Base-by-base conservation (phyloP, 257 asterid species). In the Leptodermis oblonga region DNA sequence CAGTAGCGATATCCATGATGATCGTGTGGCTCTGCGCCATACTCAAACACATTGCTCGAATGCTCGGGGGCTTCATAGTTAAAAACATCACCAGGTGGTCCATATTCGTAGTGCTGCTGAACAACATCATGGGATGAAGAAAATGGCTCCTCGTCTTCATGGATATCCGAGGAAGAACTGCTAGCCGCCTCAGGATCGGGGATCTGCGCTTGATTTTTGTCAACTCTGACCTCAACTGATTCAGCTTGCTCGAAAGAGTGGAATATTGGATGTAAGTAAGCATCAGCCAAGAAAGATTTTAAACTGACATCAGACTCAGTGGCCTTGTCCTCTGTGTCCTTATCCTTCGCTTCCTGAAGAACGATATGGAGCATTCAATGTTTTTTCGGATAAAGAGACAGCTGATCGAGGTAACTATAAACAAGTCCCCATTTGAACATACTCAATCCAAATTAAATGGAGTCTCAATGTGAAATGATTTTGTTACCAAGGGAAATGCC, bases 191-290 rank as follows among this genome's bases (percentile, higher is more conserved):
- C 70, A 20, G 84, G 79, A 64, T 83, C 78, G 7, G 81, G 75
- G 23, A 53, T 68, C 20, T 58, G 79, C 31, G 54, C 74, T 64
- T 70, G 77, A 61, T 48, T 75, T 75, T 80, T 77, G 13, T 89
- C 92, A 28, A 82, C 85, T 72, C 52, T 84, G 45, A 87, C 92
- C 36, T 89, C 96, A 41, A 79, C 83, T 75, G 87, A 68, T 22
- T 91, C 89, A 8, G 84, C 89, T 81, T 91, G 93, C 78, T 89
- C 93, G 61, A 89, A 87, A 26, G 98, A 89, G 77, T 67, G 92
- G 82, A 91, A 94, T 48, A 91, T 91, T 3, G 99, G 99, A 31
- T 94, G 99, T 75, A 94, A 72, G 79, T 94, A 94, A 11, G 99
- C 99, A 66, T 94, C 97, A 0, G 96, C 86, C 78, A 94, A 77